Evolutionary conservation across 2,329 filamentous ascomycete genomes (phyloP), one percentile per base, ranked within the genome.

Genomic region (Botrytis medusae): DNA sequence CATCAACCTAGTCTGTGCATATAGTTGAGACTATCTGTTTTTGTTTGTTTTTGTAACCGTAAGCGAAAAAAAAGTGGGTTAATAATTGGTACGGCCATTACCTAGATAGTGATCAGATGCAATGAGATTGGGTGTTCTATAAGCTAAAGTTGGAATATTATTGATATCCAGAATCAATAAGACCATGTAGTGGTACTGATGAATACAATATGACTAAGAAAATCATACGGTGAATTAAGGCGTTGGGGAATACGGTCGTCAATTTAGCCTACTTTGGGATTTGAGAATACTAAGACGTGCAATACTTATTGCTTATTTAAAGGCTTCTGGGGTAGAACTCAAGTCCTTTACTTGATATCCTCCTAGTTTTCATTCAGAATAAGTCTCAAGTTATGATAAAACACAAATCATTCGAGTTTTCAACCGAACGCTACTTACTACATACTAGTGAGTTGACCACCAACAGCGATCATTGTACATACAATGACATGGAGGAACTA

Each of bases 281-380:
- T 22, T 25, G 2, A 63, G 61, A 44, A 44, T 44, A 20, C 40
- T 25, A 25, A n/a, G 60, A 29, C 8, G 18, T 60, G 37, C 29
- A 18, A 18, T 59, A 20, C 7, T 7, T 10, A 59, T 7, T 10
- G 34, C 29, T 40, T 37, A n/a, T 2, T 42, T 29, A 20, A 63
- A 40, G 0, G 1, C 34, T 44, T 9, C 2, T n/a, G 7, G 16
- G 7, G 20, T 18, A n/a, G 8, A 44, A 1, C n/a, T 1, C 4
- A 5, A 5, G 18, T 44, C 9, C 8, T 16, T 2, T 63, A 5
- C 37, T 32, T 20, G n/a, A 22, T 1, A 32, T 44, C 4, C 40
- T 44, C 25, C 60, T 62, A 25, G 25, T 20, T 0, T 6, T 7
- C 3, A 20, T 29, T 7, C 16, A 63, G 9, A 44, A 4, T n/a